These are phyloP conservation scores for Asterella californica DNA, from an alignment of 225 moss, liverwort and hornwort species.

Conservation along the genomic window DNA sequence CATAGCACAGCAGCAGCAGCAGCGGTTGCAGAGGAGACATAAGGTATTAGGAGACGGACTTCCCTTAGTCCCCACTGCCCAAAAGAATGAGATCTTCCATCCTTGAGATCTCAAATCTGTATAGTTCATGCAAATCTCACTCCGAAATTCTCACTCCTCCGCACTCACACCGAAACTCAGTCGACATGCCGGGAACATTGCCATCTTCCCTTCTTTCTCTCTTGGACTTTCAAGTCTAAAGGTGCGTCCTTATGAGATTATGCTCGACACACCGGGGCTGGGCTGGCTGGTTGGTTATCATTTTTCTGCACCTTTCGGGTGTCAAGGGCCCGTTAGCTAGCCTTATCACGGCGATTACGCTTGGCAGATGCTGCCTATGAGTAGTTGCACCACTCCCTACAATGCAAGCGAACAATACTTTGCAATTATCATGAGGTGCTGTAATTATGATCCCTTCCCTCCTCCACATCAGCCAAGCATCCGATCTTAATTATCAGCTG, in stretches of 20 bases:
- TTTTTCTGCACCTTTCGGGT: not conserved
- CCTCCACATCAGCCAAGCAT: slow-evolving; percentile 17
- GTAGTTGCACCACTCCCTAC: slow-evolving; percentile 18
- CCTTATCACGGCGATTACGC: slow-evolving; percentile 11
- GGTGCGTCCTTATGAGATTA: not conserved
- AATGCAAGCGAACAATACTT: slow-evolving; percentile 1
- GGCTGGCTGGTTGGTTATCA: not conserved
- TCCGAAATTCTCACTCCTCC: not conserved
- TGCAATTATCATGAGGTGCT: slow-evolving; percentile 20
- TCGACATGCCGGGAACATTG: not conserved
- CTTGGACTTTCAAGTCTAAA: not conserved
- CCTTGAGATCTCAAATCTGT: not conserved
- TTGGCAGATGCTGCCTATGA: slow-evolving; percentile 6
- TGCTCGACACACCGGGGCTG: not conserved
- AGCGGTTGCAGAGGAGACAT: not conserved
- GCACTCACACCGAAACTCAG: not conserved
- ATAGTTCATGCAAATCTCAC: too few species aligned
- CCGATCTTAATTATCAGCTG: slow-evolving; percentile 12
- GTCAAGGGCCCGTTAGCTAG: not conserved
- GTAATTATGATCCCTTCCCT: slow-evolving; percentile 3
- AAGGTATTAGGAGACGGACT: not conserved
- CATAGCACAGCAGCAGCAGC: not conserved
- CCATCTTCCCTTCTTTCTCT: not conserved
- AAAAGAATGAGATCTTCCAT: not conserved
- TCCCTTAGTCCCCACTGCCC: too few species aligned